These are phyloP conservation scores for Ambrosia artemisiifolia DNA, from an alignment of 129 eudicot genomes.

Conservation along the genomic window DNA sequence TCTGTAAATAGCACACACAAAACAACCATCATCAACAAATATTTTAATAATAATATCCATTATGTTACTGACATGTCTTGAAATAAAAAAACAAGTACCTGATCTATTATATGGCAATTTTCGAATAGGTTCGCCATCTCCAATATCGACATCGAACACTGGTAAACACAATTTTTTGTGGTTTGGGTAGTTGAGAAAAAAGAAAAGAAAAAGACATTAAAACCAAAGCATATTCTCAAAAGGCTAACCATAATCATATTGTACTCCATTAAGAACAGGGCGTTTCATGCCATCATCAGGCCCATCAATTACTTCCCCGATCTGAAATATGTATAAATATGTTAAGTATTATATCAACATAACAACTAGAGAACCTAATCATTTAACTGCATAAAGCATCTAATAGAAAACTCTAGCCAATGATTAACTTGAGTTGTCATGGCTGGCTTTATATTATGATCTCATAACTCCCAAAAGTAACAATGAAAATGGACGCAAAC, in stretches of 20 bases:
- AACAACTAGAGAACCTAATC: slow-evolving; percentile 8
- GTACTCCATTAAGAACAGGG: slow-evolving; percentile 73
- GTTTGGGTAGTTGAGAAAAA: slow-evolving; percentile 10
- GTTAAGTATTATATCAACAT: slow-evolving; percentile 11
- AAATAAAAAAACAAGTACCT: slow-evolving; percentile 46
- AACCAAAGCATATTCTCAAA: slow-evolving; percentile 20
- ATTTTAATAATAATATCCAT: neutral
- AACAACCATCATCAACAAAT: neutral
- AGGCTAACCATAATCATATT: slow-evolving; percentile 83
- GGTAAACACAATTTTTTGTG: slow-evolving; percentile 11
- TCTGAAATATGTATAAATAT: slow-evolving; percentile 35
- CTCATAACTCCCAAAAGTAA: neutral
- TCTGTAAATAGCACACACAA: slow-evolving; percentile 35
- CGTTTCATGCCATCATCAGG: slow-evolving; percentile 77
- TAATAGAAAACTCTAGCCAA: slow-evolving; percentile 3
- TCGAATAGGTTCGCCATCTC: slow-evolving; percentile 97
- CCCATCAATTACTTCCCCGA: slow-evolving; percentile 99
- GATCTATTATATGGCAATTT: slow-evolving; percentile 92
- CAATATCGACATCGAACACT: slow-evolving; percentile 98
- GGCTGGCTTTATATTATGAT: neutral
- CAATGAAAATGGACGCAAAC: neutral
- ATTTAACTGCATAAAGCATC: slow-evolving; percentile 9
- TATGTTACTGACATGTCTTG: neutral
- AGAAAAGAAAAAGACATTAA: neutral
- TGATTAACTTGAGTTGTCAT: neutral